phyloP scores from a whole-genome alignment of 371 early-diverging fungal species.

The Actinomucor elegans region DNA sequence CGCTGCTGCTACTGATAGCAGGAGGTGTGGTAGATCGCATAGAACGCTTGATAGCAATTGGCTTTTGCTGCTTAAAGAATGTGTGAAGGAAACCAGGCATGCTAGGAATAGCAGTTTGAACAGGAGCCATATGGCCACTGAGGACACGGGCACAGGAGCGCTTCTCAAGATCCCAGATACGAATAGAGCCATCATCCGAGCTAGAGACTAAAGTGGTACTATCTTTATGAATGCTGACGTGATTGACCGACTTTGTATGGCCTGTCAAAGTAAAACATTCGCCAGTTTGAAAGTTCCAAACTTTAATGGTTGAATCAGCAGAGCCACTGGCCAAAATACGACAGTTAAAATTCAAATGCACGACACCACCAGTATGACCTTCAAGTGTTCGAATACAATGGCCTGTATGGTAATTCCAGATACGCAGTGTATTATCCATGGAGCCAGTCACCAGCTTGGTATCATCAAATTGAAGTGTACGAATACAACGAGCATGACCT shows the following conservation, averaged over 20 bases:
- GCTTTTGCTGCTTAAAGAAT: conserved; percentile 17
- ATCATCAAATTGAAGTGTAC: conserved; percentile 85
- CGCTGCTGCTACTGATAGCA: conserved; percentile 9
- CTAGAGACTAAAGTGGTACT: conserved; percentile 60
- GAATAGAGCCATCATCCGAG: conserved; percentile 73
- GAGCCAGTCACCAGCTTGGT: conserved; percentile 86
- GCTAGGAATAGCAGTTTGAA: conserved; percentile 64
- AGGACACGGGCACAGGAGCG: conserved; percentile 67
- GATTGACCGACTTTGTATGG: conserved; percentile 79
- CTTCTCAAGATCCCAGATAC: conserved; percentile 78
- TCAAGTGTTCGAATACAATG: conserved; percentile 82
- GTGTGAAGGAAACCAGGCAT: conserved; percentile 43
- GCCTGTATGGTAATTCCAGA: conserved; percentile 96
- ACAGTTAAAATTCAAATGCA: conserved; percentile 83
- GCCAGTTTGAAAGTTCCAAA: conserved; percentile 89
- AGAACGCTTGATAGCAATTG: neutral
- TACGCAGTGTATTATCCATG: conserved; percentile 90
- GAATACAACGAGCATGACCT: conserved; percentile 88
- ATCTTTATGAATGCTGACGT: conserved; percentile 69
- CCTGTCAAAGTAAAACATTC: conserved; percentile 76
- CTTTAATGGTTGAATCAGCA: conserved; percentile 85
- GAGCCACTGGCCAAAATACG: conserved; percentile 83
- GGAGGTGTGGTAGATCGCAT: neutral
- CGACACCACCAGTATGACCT: conserved; percentile 85
- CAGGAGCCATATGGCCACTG: conserved; percentile 75